Evolutionary conservation across 2,329 filamentous ascomycete species (phyloP), one percentile per base, ranked within the genome.

Genomic region (Arthrobotrys entomopaga): DNA sequence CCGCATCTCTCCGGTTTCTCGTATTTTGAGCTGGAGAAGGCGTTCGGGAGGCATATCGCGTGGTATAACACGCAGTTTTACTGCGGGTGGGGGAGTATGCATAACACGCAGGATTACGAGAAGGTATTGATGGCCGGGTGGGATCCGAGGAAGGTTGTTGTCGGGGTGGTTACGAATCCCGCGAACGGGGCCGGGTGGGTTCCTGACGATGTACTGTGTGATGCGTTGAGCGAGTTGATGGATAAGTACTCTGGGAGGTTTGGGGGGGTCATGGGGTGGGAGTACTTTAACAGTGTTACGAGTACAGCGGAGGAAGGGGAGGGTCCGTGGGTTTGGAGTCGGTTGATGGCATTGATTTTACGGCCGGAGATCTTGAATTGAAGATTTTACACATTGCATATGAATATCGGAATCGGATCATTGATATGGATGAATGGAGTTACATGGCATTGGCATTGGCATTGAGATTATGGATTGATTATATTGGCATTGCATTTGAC

Each of bases 1-100:
- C 82, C 89, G 24, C 85, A 90, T 46, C 85, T 96, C 2, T 93
- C 90, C 71, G 93, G 93, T 0, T 97, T 97, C 81, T 86, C 88
- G 80, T 97, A 97, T 81, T 85, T 88, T 50, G 84, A 88, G 10
- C 85, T 97, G 1, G 92, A 96, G 80, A 84, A 85, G 10, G 85
- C 87, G 81, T 84, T 67, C 29, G 70, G 70, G n/a, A 67, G 49
- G 22, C 42, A 74, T 34, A 74, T 74, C 26, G 85, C 86, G 1
- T 97, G 92, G 88, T 97, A 97, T 81, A 97, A 97, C 80, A 86
- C 90, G 4, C 93, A 97, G 80, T 96, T 97, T 82, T 97, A 97
- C 84, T 95, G 91, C 79, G 92, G 92, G 1, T 97, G 92, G 89
- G 92, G 92, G 7, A 87, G 88, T 66, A 54, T 81, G 56, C 78